Conservation (phyloP, 176 grass and related monocot species). For the Oryza longistaminata region DNA sequence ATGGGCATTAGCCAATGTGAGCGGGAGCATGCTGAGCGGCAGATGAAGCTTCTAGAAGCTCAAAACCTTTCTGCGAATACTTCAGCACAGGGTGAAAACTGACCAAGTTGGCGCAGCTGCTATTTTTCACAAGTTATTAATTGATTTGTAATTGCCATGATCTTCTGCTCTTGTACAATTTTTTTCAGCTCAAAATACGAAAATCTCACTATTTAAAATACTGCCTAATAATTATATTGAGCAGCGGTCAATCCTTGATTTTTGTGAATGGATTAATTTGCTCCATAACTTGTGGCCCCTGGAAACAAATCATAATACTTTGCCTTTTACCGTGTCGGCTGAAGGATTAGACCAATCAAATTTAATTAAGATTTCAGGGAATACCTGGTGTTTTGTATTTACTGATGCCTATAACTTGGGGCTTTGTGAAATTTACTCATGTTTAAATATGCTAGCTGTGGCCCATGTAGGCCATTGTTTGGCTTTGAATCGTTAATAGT, state of each 20-base stretch:
- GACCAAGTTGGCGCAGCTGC: neutral
- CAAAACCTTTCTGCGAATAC: constrained; percentile 44
- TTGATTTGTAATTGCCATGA: neutral
- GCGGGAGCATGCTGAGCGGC: constrained; percentile 78
- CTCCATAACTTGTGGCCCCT: neutral
- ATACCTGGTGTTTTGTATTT: no score
- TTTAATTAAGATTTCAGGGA: no score
- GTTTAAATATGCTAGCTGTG: neutral
- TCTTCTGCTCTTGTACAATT: neutral
- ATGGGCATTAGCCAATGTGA: constrained; percentile 92
- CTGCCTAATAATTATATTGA: constrained; percentile 32
- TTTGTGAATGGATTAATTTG: neutral
- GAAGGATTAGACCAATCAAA: no score
- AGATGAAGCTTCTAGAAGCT: constrained; percentile 85
- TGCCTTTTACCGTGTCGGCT: no score
- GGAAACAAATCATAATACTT: neutral
- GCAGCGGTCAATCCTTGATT: neutral
- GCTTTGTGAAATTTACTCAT: neutral
- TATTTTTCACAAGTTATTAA: neutral
- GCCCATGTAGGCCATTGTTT: no score
- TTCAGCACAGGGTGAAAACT: constrained; percentile 37
- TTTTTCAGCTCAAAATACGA: neutral
- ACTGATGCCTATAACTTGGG: no score
- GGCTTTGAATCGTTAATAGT: no score
- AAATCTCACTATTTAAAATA: neutral